phyloP scores from a whole-genome alignment of 2,329 filamentous ascomycete species.

The Rhinocladiella mackenziei region DNA sequence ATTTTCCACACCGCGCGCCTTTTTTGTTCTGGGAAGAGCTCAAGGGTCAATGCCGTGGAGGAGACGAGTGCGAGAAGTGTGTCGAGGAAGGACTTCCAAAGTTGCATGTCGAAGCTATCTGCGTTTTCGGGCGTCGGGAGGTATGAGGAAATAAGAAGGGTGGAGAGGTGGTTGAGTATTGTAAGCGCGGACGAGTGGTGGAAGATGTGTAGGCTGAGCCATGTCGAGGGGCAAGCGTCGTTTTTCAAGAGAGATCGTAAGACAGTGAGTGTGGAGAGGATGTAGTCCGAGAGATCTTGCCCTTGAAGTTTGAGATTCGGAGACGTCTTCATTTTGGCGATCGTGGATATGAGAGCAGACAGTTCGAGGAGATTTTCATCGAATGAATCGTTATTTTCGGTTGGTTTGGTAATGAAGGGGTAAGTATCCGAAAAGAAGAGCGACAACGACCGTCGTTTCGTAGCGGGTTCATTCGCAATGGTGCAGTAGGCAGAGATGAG shows the following conservation, averaged over 20 bases:
- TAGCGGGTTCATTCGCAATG: slow-evolving; percentile 63
- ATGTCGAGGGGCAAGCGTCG: slow-evolving; percentile 81
- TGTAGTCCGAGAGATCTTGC: slow-evolving; percentile 44
- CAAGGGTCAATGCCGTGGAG: slow-evolving; percentile 81
- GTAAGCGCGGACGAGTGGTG: slow-evolving; percentile 87
- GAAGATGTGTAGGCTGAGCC: slow-evolving; percentile 91
- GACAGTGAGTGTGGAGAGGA: slow-evolving; percentile 74
- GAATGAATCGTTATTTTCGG: slow-evolving; percentile 60
- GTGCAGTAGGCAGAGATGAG: slow-evolving; percentile 84
- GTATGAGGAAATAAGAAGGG: slow-evolving; percentile 75
- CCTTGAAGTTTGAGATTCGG: slow-evolving; percentile 61
- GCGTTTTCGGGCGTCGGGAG: slow-evolving; percentile 87
- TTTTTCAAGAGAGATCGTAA: slow-evolving; percentile 85
- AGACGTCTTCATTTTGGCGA: slow-evolving; percentile 71
- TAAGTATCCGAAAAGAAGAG: slow-evolving; percentile 86
- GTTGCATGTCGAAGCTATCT: slow-evolving; percentile 83
- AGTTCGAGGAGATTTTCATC: slow-evolving; percentile 88
- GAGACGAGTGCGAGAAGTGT: slow-evolving; percentile 84
- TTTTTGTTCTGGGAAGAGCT: slow-evolving; percentile 97
- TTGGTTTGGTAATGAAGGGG: slow-evolving; percentile 73
- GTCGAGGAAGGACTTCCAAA: slow-evolving; percentile 92
- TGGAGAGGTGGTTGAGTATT: slow-evolving; percentile 75
- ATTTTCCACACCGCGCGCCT: slow-evolving; percentile 97
- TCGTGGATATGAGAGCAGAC: slow-evolving; percentile 76
- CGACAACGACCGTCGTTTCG: slow-evolving; percentile 62